phyloP scores from a whole-genome alignment of 164 flowering plant species.

The Warburgia ugandensis region DNA sequence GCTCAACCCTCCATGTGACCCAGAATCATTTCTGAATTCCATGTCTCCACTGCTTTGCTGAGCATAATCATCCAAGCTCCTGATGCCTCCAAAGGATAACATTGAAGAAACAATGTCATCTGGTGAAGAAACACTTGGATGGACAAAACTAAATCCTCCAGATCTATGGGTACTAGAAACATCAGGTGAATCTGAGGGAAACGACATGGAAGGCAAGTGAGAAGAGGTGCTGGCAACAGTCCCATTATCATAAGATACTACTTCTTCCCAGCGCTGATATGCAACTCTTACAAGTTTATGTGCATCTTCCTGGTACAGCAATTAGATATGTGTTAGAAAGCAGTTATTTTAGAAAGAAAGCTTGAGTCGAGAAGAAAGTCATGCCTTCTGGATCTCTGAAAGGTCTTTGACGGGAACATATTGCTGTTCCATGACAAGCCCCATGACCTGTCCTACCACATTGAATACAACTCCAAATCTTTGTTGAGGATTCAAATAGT shows the following conservation, averaged over 20 bases:
- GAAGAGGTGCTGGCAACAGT: conserved; percentile 24
- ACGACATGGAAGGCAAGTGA: conserved; percentile 17
- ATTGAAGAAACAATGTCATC: conserved; percentile 38
- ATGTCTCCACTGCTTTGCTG: conserved; percentile 29
- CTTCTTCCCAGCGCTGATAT: conserved; percentile 47
- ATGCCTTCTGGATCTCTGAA: conserved; percentile 62
- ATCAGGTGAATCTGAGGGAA: conserved; percentile 29
- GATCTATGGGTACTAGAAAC: conserved; percentile 21
- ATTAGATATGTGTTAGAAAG: conserved; percentile 4
- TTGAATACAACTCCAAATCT: conserved; percentile 59
- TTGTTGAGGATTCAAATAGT: conserved; percentile 31
- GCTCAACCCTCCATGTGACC: not conserved
- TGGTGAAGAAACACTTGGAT: conserved; percentile 32
- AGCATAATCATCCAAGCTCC: conserved; percentile 35
- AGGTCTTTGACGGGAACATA: conserved; percentile 38
- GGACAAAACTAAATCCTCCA: conserved; percentile 29
- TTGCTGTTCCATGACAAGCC: conserved; percentile 37
- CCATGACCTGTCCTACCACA: conserved; percentile 53
- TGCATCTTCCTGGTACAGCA: conserved; percentile 46
- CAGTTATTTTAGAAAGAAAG: not conserved
- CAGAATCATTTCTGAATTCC: conserved; percentile 31
- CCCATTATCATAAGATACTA: conserved; percentile 35
- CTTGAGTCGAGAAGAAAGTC: conserved; percentile 1
- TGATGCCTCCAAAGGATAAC: conserved; percentile 3
- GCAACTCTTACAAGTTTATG: conserved; percentile 44